Base-by-base conservation (phyloP, 768 basidiomycete genomes). In the Kwoniella sp. region DNA sequence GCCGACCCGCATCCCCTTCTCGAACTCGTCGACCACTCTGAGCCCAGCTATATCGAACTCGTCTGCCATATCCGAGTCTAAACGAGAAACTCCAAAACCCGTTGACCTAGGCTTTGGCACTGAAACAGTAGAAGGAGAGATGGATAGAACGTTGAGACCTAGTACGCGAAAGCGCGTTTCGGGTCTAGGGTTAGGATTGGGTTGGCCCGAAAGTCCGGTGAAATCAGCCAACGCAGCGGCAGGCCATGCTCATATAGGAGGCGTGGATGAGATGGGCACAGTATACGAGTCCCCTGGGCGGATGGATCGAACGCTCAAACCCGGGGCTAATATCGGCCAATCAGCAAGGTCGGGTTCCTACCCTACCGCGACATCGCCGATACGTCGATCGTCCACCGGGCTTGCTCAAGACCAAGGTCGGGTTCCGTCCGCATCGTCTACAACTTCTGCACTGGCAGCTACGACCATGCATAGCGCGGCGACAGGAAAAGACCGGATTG, bases 141-240 rank as follows among this genome's bases (percentile, higher is more conserved):
- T 55, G 60, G 41, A 45, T 17, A 45, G 41, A 17, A 75, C 73
- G 3, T 31, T 75, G 7, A 37, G 73, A 30, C 69, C 69, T 15
- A 69, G 62, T 28, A 47, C 52, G n/a, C 31, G 55, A 22, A 67
- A 61, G 25, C 38, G 61, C 12, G 51, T 57, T 23, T 47, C 50
- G 3, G 63, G 63, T 61, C 58, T 37, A 37, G 74, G 57, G 60
- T 68, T 75, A 38, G 74, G 74, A 12, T 53, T 75, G 25, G 74
- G 74, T 4, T 66, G 65, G 63, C 72, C 72, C 38, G 61, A 63
- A 52, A 41, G 31, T 56, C 30, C 54, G 4, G 28, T 37, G 28
- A 55, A 29, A 11, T 22, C 34, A 17, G 41, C 41, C n/a, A n/a
- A n/a, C n/a, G n/a, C n/a, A n/a, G n/a, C n/a, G n/a, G n/a, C n/a